Evolutionary conservation across 768 basidiomycete species (phyloP).

Genomic region (Cystofilobasidium macerans): DNA sequence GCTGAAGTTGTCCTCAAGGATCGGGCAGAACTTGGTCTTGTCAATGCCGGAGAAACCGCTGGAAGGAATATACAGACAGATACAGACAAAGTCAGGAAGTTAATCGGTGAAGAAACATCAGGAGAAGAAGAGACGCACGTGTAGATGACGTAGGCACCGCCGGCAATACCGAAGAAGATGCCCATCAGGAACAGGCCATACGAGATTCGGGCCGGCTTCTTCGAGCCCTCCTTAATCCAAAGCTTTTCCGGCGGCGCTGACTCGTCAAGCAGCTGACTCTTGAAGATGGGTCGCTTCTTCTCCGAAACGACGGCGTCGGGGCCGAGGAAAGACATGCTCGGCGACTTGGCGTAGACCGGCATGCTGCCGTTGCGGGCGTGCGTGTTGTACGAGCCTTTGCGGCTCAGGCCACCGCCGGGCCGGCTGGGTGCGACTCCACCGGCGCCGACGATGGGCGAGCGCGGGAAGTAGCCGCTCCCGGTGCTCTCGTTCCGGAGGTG

Average conservation of each 20-base stretch:
- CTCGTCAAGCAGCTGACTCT: background rate
- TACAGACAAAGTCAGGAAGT: background rate
- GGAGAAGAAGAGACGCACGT: background rate
- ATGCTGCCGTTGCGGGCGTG: background rate
- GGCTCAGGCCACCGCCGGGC: background rate
- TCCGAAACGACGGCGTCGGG: background rate
- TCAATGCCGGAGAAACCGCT: constrained; percentile 4
- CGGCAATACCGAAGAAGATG: constrained; percentile 8
- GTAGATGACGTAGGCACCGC: constrained; percentile 12
- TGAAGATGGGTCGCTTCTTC: constrained; percentile 4
- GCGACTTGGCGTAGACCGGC: background rate
- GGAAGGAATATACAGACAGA: background rate
- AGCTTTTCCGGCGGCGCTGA: background rate
- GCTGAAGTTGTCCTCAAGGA: constrained; percentile 62
- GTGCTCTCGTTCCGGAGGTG: background rate
- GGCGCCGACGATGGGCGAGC: background rate
- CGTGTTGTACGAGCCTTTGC: background rate
- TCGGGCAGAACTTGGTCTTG: constrained; percentile 43
- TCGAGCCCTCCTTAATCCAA: background rate
- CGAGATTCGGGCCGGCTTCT: background rate
- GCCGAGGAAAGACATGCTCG: background rate
- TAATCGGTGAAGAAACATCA: too few species aligned
- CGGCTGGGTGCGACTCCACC: background rate
- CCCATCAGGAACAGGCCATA: constrained; percentile 15
- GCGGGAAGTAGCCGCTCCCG: background rate